These are phyloP conservation scores for Bondarzewia mesenterica DNA, from an alignment of 1,284 basidiomycete genomes.

Conservation along the genomic window DNA sequence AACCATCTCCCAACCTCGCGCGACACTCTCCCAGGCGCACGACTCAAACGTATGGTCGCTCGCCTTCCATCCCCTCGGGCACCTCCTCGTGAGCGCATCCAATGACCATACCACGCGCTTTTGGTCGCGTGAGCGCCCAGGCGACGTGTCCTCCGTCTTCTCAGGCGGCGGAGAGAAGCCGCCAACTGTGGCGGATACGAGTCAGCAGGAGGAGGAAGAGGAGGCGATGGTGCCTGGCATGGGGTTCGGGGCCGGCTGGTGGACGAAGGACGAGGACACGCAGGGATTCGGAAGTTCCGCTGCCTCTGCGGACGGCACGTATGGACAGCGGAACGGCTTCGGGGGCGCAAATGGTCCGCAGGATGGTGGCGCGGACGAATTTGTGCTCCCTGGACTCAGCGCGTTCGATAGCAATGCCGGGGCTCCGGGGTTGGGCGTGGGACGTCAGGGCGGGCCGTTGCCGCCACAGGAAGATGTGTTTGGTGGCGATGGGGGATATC, in stretches of 20 bases:
- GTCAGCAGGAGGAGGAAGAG: slow-evolving; percentile 35
- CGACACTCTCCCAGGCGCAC: slow-evolving; percentile 86
- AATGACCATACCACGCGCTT: slow-evolving; percentile 98
- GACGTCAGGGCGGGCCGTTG: background rate
- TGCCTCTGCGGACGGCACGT: slow-evolving; percentile 24
- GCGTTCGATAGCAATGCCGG: background rate
- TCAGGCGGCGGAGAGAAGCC: slow-evolving; percentile 74
- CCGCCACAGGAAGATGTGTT: background rate
- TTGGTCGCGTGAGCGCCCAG: slow-evolving; percentile 87
- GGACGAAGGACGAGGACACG: slow-evolving; percentile 14
- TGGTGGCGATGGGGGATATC: background rate
- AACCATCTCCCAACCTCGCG: slow-evolving; percentile 45
- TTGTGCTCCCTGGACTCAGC: background rate
- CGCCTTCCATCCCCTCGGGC: slow-evolving; percentile 92
- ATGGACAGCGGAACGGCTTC: background rate
- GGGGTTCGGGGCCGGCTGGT: slow-evolving; percentile 14
- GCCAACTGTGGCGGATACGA: slow-evolving; percentile 47
- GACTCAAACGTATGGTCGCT: slow-evolving; percentile 97
- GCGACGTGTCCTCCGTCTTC: slow-evolving; percentile 63
- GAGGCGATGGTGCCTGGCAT: slow-evolving; percentile 63
- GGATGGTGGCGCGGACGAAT: background rate
- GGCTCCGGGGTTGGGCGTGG: background rate
- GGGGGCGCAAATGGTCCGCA: slow-evolving; percentile 7
- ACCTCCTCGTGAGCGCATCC: slow-evolving; percentile 85
- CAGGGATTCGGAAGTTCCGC: slow-evolving; percentile 20